Evolutionary conservation across 106 monocot species (phyloP), one percentile per base, ranked within the genome.

Genomic region (Ottelia alismoides): DNA sequence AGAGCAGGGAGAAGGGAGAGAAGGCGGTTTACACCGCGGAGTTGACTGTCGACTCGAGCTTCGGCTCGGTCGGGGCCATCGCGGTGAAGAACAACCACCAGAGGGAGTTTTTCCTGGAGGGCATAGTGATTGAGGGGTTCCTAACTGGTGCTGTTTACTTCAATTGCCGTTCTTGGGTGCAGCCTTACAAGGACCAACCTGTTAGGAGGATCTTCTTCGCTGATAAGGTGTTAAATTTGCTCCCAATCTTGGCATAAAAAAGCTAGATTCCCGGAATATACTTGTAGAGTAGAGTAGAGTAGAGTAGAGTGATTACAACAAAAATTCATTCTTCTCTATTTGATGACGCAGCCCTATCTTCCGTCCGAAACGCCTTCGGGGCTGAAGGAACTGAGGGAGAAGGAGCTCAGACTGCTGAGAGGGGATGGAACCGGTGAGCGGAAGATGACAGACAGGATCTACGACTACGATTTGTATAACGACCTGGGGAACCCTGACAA

Each of bases 111-210:
- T 98, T 57, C 72, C 45, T 98, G 21, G 88, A 90, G 52, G 87
- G 47, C 71, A 77, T 96, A 24, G 74, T 79, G 17, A 75, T 98
- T 12, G 82, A 89, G 45, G 85, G 89, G 9, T 98, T 90, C 69
- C 35, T 72, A 14, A 70, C 62, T 44, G 90, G 75, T 31, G 40
- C 85, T 0, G 63, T 83, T 27, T 82, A 82, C 65, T 85, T 98
- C 77, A 53, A 70, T 30, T 98, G 98, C 77, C 59, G 83, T 58
- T 98, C 98, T 7, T 98, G 98, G 98, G 77, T 98, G 19, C 90
- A 90, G 26, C 65, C 98, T 20, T 29, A 47, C 9, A 62, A 58
- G 30, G 63, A 80, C 22, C 29, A 71, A 40, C 76, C 70, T n/a
- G 44, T 31, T 44, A 77, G 60, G 54, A 71, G 98, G 24, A 43